Evolutionary conservation across 2,329 filamentous ascomycete species (phyloP).

Genomic region (Hypoxylon sp.): DNA sequence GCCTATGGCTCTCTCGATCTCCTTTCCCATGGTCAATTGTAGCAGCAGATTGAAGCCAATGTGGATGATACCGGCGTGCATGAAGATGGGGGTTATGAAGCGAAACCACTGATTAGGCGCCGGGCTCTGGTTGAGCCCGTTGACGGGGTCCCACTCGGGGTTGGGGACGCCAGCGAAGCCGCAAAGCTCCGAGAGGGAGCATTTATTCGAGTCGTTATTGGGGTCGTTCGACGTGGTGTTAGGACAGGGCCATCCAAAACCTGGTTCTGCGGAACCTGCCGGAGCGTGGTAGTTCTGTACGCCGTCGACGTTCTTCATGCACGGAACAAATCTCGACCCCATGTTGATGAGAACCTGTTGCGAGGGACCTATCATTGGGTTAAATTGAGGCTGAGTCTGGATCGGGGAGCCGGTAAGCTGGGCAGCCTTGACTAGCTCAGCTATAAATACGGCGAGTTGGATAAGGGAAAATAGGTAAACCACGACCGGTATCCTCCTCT

Average conservation of each 20-base stretch:
- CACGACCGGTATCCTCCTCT: slow-evolving; percentile 78
- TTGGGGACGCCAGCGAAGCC: slow-evolving; percentile 83
- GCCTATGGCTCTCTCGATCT: slow-evolving; percentile 93
- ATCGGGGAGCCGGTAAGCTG: slow-evolving; percentile 83
- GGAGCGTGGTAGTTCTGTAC: slow-evolving; percentile 64
- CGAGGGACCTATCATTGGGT: slow-evolving; percentile 97
- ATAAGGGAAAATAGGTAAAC: slow-evolving; percentile 82
- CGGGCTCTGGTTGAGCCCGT: slow-evolving; percentile 62
- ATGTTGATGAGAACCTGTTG: slow-evolving; percentile 94
- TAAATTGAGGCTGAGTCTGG: slow-evolving; percentile 86
- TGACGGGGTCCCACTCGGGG: slow-evolving; percentile 65
- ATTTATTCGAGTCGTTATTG: slow-evolving; percentile 64
- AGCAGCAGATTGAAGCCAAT: slow-evolving; percentile 96
- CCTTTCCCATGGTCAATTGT: slow-evolving; percentile 88
- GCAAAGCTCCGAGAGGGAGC: slow-evolving; percentile 83
- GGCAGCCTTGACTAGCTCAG: slow-evolving; percentile 84
- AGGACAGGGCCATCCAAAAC: slow-evolving; percentile 81
- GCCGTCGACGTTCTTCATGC: slow-evolving; percentile 86
- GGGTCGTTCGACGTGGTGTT: slow-evolving; percentile 74
- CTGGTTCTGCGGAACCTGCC: slow-evolving; percentile 41
- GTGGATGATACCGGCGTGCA: slow-evolving; percentile 93
- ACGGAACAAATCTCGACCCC: slow-evolving; percentile 91
- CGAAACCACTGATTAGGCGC: slow-evolving; percentile 95
- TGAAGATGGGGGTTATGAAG: slow-evolving; percentile 95
- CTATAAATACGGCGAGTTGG: slow-evolving; percentile 89